phyloP scores from a whole-genome alignment of 129 eudicot species.

The Lactuca sativa region DNA sequence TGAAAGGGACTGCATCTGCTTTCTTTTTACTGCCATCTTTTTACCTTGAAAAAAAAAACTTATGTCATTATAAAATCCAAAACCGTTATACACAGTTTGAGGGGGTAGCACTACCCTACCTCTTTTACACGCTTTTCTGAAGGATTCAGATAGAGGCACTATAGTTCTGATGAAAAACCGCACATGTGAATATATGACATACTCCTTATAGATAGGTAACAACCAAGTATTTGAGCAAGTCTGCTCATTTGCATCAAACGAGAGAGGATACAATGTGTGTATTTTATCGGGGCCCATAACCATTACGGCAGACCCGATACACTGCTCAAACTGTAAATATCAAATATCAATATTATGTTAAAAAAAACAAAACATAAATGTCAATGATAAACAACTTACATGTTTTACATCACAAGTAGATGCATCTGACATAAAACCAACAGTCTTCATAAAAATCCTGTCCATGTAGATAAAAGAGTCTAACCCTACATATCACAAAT shows the following conservation, averaged over 20 bases:
- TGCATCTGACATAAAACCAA: constrained; percentile 44
- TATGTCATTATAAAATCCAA: constrained; percentile 13
- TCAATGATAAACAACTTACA: constrained; percentile 38
- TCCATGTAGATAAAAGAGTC: constrained; percentile 58
- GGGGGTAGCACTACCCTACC: constrained; percentile 36
- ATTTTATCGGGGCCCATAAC: constrained; percentile 83
- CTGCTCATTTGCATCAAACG: constrained; percentile 44
- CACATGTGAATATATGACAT: constrained; percentile 61
- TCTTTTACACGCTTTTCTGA: constrained; percentile 51
- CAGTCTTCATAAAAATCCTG: constrained; percentile 56
- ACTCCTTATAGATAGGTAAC: constrained; percentile 65
- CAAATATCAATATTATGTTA: not conserved
- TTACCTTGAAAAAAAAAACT: constrained; percentile 53
- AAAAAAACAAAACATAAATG: not conserved
- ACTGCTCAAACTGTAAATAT: constrained; percentile 63
- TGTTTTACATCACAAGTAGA: constrained; percentile 46
- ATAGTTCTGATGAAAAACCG: constrained; percentile 65
- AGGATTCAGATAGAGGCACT: constrained; percentile 75
- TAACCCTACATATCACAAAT: constrained; percentile 42
- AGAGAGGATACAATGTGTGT: constrained; percentile 55
- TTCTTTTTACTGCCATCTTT: constrained; percentile 47
- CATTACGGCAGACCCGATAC: constrained; percentile 79
- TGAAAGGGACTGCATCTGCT: constrained; percentile 81
- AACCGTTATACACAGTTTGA: constrained; percentile 3
- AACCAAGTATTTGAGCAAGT: constrained; percentile 76